phyloP scores from a whole-genome alignment of 1,284 basidiomycete genomes.

The Marasmius sp. region DNA sequence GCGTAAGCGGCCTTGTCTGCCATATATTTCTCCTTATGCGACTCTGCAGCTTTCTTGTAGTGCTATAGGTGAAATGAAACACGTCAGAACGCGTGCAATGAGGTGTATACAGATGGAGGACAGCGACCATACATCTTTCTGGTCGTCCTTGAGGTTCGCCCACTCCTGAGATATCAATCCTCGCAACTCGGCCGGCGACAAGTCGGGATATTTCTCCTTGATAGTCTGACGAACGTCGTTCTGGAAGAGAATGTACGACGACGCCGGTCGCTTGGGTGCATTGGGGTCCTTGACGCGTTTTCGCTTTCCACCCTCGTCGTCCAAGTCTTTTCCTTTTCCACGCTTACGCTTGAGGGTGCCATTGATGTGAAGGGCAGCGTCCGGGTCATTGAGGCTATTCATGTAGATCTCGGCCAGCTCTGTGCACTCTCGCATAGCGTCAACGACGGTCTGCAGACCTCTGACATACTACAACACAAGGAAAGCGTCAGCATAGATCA shows the following conservation, averaged over 20 bases:
- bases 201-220: constrained; percentile 62
- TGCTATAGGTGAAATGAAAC: constrained; percentile 22
- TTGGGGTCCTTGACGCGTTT: constrained; percentile 82
- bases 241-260: constrained; percentile 95
- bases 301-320: constrained; percentile 49
- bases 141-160: constrained; percentile 63
- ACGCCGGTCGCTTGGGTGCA: constrained; percentile 92
- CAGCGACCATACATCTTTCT: constrained; percentile 66
- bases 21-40: constrained; percentile 49
- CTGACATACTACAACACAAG: constrained; percentile 32
- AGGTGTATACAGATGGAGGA: constrained; percentile 11
- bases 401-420: constrained; percentile 56
- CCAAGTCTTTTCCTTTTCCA: constrained; percentile 48
- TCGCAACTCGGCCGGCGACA: constrained; percentile 76
- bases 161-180: constrained; percentile 74
- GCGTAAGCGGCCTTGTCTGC: constrained; percentile 53
- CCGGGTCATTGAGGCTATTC: constrained; percentile 29
- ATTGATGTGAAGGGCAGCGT: background rate
- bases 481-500: constrained; percentile 31
- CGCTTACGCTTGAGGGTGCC: constrained; percentile 18
- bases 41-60: constrained; percentile 37
- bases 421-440: constrained; percentile 59
- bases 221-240: constrained; percentile 83
- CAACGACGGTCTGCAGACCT: constrained; percentile 53
- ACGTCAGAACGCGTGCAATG: constrained; percentile 18